phyloP scores from a whole-genome alignment of 306 rosid species.

The Herpetospermum pedunculosum region DNA sequence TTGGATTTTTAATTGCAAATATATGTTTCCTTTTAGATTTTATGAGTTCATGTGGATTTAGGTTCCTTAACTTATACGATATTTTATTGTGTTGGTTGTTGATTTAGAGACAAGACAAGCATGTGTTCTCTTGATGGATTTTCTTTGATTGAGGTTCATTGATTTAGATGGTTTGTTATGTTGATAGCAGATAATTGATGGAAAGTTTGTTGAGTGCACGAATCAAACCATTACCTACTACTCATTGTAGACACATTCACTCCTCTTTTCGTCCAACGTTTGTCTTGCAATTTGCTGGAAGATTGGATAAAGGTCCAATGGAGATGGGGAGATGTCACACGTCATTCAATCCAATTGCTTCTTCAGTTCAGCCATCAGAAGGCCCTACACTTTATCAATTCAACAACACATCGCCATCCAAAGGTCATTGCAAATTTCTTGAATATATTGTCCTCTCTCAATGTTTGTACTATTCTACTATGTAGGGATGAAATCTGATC shows the following conservation, averaged over 20 bases:
- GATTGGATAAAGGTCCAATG: slow-evolving; percentile 8
- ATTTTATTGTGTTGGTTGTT: neutral
- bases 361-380: slow-evolving; percentile 28
- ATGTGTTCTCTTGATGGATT: neutral
- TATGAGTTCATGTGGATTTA: neutral
- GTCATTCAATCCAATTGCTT: slow-evolving; percentile 19
- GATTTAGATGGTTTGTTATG: neutral
- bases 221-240: slow-evolving; percentile 23
- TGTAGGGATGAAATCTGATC: neutral
- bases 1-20: neutral
- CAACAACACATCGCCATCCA: slow-evolving; percentile 38
- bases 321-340: slow-evolving; percentile 9
- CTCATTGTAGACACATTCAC: slow-evolving; percentile 6
- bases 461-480: neutral
- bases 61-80: neutral
- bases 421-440: slow-evolving; percentile 21
- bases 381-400: slow-evolving; percentile 24
- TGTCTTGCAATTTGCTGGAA: slow-evolving; percentile 16
- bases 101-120: neutral
- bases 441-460: neutral
- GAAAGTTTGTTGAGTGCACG: slow-evolving; percentile 33
- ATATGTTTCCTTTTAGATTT: neutral
- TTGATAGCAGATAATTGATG: slow-evolving; percentile 23
- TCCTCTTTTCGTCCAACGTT: slow-evolving; percentile 15
- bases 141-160: neutral